Base-by-base conservation (phyloP, 2,329 filamentous ascomycete genomes). In the Tolypocladium paradoxum region DNA sequence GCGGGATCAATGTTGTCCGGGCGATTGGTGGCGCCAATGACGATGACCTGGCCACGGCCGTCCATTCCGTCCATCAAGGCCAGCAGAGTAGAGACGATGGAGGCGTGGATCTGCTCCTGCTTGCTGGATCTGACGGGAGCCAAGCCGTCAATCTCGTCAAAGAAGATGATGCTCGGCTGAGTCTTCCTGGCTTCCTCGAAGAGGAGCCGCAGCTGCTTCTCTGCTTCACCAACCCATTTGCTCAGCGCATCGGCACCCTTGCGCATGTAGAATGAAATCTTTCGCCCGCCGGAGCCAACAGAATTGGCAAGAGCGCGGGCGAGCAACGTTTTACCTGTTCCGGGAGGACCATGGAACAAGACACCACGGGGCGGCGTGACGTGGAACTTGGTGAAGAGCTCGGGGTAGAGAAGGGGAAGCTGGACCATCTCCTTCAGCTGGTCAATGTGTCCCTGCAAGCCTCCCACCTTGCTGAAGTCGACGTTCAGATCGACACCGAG, bases 341-440 rank as follows among this genome's bases (percentile, higher is more conserved):
- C 93, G 6, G 95, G 93, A 52, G 93, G 93, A 35, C 93, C 93
- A 66, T 99, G 93, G 70, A 99, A 99, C 55, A 99, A 72, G 2
- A 99, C 95, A 68, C 93, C 93, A 51, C 95, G 83, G 14, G 93
- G 93, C 12, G 93, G 93, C 2, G 91, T 96, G 55, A 97, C 90
- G 60, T 95, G 86, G 68, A 97, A 95, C 57, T 84, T 85, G 58
- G 85, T 78, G 68, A 97, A 99, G 43, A 97, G 83, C 68, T 99
- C 93, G 0, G 93, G 93, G 64, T 99, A 99, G 6, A 97, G 79
- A 22, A 99, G 74, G 2, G 93, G 93, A 56, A 99, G 78, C 59
- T 92, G 88, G 20, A 99, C 92, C 93, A 99, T 99, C 72, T 99
- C 93, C 70, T 99, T 97, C 57, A 99, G 77, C 68, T 96, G 90